A percentile compares a stretch with the other conserved stretches of the same genome.
phyloP scores from a whole-genome alignment of 805 yeast genomes.

The Yamadazyma akitaensis region DNA sequence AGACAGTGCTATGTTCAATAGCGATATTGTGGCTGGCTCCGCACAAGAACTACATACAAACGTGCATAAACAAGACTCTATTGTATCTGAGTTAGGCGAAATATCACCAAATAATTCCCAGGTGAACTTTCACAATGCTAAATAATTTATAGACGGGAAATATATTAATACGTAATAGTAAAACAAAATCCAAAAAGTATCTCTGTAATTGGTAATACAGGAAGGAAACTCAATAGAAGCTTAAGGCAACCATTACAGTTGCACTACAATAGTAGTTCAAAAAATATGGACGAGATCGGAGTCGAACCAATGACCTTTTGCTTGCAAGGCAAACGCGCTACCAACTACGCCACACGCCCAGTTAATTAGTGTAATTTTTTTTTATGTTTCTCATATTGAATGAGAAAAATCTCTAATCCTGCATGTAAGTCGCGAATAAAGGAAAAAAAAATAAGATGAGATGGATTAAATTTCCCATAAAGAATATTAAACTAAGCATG shows the following conservation, averaged over 20 bases:
- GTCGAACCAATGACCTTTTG: conserved; percentile 76
- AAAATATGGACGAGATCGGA: conserved; percentile 67
- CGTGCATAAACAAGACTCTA: background rate
- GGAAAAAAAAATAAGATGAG: conserved; percentile 9
- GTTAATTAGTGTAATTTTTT: background rate
- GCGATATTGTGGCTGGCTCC: conserved; percentile 19
- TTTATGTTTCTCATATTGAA: background rate
- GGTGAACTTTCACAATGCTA: background rate
- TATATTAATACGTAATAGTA: no score
- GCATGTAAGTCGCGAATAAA: background rate
- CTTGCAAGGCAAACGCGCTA: conserved; percentile 81
- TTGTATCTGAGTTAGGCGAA: background rate
- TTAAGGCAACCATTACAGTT: no score
- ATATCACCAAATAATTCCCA: conserved; percentile 4
- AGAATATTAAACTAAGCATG: conserved; percentile 2
- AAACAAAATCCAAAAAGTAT: no score
- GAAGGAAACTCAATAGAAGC: no score
- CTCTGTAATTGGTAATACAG: no score
- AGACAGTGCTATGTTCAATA: conserved; percentile 12
- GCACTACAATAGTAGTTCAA: no score
- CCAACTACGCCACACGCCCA: conserved; percentile 81
- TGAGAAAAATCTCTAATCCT: background rate
- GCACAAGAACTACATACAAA: background rate
- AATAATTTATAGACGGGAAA: background rate
- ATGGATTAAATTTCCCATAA: conserved; percentile 8